Percentiles rank a stretch among this genome's conserved stretches.
phyloP scores from a whole-genome alignment of 345 rosid genomes.

The Arabis alpina region DNA sequence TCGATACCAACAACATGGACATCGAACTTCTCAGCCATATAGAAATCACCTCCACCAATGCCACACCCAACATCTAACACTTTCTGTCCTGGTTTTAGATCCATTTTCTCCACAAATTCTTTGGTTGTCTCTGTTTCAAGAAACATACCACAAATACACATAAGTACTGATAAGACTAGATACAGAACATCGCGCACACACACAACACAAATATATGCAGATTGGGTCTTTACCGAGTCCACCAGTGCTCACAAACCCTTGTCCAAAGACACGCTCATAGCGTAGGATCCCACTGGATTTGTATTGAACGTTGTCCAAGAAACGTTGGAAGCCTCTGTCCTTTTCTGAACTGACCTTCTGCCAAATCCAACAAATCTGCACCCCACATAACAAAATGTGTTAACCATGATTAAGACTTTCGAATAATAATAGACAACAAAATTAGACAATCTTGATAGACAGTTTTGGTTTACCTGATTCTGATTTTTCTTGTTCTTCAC shows the following conservation, averaged over 20 bases:
- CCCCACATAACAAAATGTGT: constrained; percentile 18
- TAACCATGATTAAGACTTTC: neutral
- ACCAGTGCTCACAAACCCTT: constrained; percentile 96
- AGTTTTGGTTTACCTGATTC: constrained; percentile 71
- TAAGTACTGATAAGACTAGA: neutral
- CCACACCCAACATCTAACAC: constrained; percentile 99
- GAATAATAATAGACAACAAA: neutral
- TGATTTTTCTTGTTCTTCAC: constrained; percentile 93
- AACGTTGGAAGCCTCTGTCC: constrained; percentile 91
- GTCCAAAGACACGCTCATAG: constrained; percentile 93
- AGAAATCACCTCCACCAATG: constrained; percentile 98
- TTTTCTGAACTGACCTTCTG: constrained; percentile 75
- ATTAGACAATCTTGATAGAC: constrained; percentile 15
- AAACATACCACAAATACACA: constrained; percentile 21
- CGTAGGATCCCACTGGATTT: constrained; percentile 81
- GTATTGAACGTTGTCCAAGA: constrained; percentile 95
- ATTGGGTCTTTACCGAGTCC: constrained; percentile 69
- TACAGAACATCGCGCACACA: neutral
- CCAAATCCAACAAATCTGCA: constrained; percentile 98
- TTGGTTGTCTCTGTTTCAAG: constrained; percentile 83
- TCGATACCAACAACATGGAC: constrained; percentile 92
- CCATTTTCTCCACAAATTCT: constrained; percentile 87
- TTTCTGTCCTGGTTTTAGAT: constrained; percentile 88
- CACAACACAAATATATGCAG: neutral
- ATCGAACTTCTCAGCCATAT: constrained; percentile 89